Percentiles rank a stretch among this genome's conserved stretches.
phyloP scores from a whole-genome alignment of 495 filamentous ascomycete genomes.

The Trichoderma virens region DNA sequence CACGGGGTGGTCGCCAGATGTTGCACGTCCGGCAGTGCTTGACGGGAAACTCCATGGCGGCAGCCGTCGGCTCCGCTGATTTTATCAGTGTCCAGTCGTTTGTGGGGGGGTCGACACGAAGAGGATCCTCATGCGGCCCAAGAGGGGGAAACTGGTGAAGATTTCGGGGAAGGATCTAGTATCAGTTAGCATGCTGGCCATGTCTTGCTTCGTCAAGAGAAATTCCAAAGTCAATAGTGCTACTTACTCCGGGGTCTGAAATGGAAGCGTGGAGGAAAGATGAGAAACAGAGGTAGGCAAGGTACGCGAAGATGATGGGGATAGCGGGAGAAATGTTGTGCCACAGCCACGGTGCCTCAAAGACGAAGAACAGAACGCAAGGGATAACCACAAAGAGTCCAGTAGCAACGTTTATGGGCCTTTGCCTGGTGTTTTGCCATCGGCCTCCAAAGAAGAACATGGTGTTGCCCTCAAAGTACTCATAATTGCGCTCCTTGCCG shows the following conservation, averaged over 20 bases:
- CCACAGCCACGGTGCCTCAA: slow-evolving; percentile 88
- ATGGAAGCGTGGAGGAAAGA: slow-evolving; percentile 89
- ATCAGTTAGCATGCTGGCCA: slow-evolving; percentile 12
- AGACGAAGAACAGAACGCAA: slow-evolving; percentile 71
- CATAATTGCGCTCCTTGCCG: slow-evolving; percentile 57
- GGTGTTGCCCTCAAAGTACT: slow-evolving; percentile 91
- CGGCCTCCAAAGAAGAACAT: slow-evolving; percentile 80
- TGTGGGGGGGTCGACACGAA: slow-evolving; percentile 70
- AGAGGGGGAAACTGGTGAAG: slow-evolving; percentile 49
- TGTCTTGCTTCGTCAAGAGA: background rate
- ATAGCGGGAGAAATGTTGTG: slow-evolving; percentile 84
- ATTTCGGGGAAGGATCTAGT: slow-evolving; percentile 78
- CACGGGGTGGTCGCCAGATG: slow-evolving; percentile 91
- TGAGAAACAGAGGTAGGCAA: slow-evolving; percentile 82
- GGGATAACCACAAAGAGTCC: slow-evolving; percentile 72
- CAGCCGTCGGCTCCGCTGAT: slow-evolving; percentile 59
- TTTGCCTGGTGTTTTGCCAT: slow-evolving; percentile 77
- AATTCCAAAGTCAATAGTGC: background rate
- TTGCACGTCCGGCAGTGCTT: slow-evolving; percentile 97
- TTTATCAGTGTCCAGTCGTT: slow-evolving; percentile 90
- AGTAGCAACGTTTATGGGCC: slow-evolving; percentile 88
- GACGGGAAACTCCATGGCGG: slow-evolving; percentile 91
- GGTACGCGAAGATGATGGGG: slow-evolving; percentile 81
- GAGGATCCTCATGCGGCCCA: slow-evolving; percentile 63
- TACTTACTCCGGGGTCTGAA: slow-evolving; percentile 83